Evolutionary conservation across 106 monocot genomes (phyloP), one percentile per base, ranked within the genome.

Genomic region (Gastrodia elata): DNA sequence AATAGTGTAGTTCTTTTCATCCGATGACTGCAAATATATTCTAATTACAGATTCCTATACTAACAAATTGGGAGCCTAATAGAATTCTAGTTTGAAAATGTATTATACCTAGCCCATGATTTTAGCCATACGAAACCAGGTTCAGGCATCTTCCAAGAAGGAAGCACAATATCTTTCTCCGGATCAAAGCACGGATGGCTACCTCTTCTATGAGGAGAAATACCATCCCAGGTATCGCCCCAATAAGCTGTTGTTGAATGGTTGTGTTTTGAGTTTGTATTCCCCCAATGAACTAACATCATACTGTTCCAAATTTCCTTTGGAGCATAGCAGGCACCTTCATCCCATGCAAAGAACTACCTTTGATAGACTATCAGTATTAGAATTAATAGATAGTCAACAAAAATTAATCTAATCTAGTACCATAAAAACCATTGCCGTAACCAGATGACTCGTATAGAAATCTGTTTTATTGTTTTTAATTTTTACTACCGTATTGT

Each of bases 281-380:
- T 98, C 36, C 97, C 97, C 97, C 97, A 98, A 61, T 98, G 97
- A 55, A 93, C 93, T 56, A 98, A 76, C 93, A 93, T 98, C 86
- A 88, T 98, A 73, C 97, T 93, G 68, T 90, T 87, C 93, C 97
- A 93, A 35, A 98, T 98, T 76, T 93, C 93, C 74, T 85, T 98
- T 25, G 97, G 93, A 73, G 97, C 97, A 88, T 85, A 93, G 81
- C 97, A 98, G 61, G 93, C 97, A 71, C 97, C 97, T 91, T 98
- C 97, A 79, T 98, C 97, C 97, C 93, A 98, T 69, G 93, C 84
- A 76, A 98, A 98, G 46, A 88, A 91, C 97, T 98, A 79, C 61
- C 52, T 39, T 64, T n/a, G 41, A 4, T 73, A 16, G 49, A 80
- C 36, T 25, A 84, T 40, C 28, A 68, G 79, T 49, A 81, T 36